phyloP scores from a whole-genome alignment of 768 basidiomycete species.

The Amanita rubescens region DNA sequence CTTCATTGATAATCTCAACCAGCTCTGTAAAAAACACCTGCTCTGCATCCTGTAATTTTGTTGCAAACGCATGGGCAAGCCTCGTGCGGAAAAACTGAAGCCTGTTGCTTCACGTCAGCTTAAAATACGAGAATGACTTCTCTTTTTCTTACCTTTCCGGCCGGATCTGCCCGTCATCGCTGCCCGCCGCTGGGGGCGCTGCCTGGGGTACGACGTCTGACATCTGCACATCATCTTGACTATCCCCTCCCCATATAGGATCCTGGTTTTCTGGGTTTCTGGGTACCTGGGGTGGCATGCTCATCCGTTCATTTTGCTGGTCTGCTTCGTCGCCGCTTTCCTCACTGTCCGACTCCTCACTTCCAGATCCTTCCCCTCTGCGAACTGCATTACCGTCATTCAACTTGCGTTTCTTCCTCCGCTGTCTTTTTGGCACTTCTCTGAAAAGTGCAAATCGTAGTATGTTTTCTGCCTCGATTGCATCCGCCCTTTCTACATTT shows the following conservation, averaged over 20 bases:
- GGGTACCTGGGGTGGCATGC: conserved; percentile 32
- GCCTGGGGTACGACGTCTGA: conserved; percentile 31
- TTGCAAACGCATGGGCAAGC: conserved; percentile 65
- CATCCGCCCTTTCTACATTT: conserved; percentile 81
- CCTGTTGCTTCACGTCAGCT: conserved; percentile 30
- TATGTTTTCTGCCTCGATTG: conserved; percentile 86
- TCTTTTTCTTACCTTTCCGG: conserved; percentile 49
- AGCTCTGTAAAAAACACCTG: conserved; percentile 64
- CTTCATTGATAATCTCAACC: conserved; percentile 70
- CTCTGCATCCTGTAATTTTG: conserved; percentile 66
- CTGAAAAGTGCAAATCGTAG: conserved; percentile 97
- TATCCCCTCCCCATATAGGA: conserved; percentile 61
- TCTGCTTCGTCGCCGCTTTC: conserved; percentile 39
- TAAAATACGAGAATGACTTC: neutral
- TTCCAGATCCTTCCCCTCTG: conserved; percentile 38
- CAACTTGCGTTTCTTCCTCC: conserved; percentile 81
- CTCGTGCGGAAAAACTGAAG: conserved; percentile 74
- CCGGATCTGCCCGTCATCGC: conserved; percentile 36
- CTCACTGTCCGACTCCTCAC: conserved; percentile 46
- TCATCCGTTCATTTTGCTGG: conserved; percentile 41
- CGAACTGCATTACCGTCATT: conserved; percentile 55
- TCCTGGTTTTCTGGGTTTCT: conserved; percentile 33
- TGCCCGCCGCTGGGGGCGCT: conserved; percentile 23
- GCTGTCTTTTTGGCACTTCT: conserved; percentile 81
- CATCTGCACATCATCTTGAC: conserved; percentile 62